These are phyloP conservation scores for Globisporangium parvum DNA, from an alignment of 352 stramenopile species.

Conservation along the genomic window DNA sequence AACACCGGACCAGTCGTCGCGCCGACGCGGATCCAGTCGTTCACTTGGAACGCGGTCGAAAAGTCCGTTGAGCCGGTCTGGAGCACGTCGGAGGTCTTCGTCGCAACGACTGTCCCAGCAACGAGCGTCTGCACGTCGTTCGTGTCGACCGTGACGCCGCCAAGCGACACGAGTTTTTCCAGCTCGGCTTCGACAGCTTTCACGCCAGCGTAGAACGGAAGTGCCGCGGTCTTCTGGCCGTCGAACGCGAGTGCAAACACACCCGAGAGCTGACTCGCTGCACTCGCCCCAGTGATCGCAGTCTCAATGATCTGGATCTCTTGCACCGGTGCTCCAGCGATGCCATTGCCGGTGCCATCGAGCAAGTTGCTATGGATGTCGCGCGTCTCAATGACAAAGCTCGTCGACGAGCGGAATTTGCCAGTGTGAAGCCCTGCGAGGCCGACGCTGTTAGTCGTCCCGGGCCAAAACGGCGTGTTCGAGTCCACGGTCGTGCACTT, in stretches of 20 bases:
- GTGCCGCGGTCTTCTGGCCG: slow-evolving; percentile 42
- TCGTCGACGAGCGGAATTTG: slow-evolving; percentile 58
- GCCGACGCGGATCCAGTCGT: slow-evolving; percentile 92
- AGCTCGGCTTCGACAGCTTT: slow-evolving; percentile 71
- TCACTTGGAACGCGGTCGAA: slow-evolving; percentile 52
- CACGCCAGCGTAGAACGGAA: slow-evolving; percentile 73
- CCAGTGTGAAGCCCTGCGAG: slow-evolving; percentile 55
- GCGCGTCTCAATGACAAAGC: slow-evolving; percentile 90
- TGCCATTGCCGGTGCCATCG: slow-evolving; percentile 65
- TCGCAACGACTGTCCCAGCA: slow-evolving; percentile 53
- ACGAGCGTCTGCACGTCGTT: slow-evolving; percentile 80
- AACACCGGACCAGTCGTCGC: slow-evolving; percentile 82
- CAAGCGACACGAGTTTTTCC: slow-evolving; percentile 76
- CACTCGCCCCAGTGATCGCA: slow-evolving; percentile 23
- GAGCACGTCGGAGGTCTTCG: slow-evolving; percentile 75
- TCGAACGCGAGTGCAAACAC: slow-evolving; percentile 76
- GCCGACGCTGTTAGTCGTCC: slow-evolving; percentile 47
- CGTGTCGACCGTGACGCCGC: slow-evolving; percentile 83
- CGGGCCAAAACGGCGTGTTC: slow-evolving; percentile 50
- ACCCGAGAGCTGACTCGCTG: slow-evolving; percentile 39
- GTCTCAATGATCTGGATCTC: slow-evolving; percentile 93
- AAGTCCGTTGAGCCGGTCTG: slow-evolving; percentile 48
- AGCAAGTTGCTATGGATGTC: slow-evolving; percentile 91
- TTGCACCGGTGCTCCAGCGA: slow-evolving; percentile 40
- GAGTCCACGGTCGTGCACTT: slow-evolving; percentile 65